Percentiles rank a stretch among this genome's conserved stretches.
phyloP scores from a whole-genome alignment of 75 land plant species.

The Ceratopteris richardii region DNA sequence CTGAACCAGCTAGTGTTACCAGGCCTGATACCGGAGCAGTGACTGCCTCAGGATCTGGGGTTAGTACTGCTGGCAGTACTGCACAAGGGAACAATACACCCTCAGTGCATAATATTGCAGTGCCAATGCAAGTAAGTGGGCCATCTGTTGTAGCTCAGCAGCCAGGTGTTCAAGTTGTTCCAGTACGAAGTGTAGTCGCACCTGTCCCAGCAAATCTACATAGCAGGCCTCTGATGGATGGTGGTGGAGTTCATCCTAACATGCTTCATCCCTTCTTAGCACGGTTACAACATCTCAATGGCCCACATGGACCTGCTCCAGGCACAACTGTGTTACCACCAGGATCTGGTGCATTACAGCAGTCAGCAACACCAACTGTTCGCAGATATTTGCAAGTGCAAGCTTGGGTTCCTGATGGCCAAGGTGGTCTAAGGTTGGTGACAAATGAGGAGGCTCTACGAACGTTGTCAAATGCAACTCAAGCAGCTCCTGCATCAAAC shows the following conservation, averaged over 20 bases:
- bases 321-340: not conserved
- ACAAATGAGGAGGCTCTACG: not conserved
- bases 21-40: too few species aligned
- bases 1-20: not conserved
- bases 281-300: constrained; percentile 41
- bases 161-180: constrained; percentile 46
- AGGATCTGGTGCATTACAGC: not conserved
- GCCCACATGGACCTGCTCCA: not conserved
- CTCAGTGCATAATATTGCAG: constrained; percentile 6
- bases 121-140: constrained; percentile 10
- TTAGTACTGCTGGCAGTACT: constrained; percentile 1
- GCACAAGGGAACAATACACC: not conserved
- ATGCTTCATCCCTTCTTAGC: constrained; percentile 55
- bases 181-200: constrained; percentile 51
- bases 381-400: constrained; percentile 3
- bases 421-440: not conserved
- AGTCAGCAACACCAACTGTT: constrained; percentile 5
- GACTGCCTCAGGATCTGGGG: not conserved
- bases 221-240: constrained; percentile 15
- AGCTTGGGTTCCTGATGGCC: constrained; percentile 10
- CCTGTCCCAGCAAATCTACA: constrained; percentile 34
- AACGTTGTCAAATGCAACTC: not conserved
- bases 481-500: constrained; percentile 1
- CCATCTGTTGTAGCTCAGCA: constrained; percentile 26
- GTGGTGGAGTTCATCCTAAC: constrained; percentile 25